Conservation (phyloP, 1,139 yeast genomes). For the Yamadazyma dushanensis region DNA sequence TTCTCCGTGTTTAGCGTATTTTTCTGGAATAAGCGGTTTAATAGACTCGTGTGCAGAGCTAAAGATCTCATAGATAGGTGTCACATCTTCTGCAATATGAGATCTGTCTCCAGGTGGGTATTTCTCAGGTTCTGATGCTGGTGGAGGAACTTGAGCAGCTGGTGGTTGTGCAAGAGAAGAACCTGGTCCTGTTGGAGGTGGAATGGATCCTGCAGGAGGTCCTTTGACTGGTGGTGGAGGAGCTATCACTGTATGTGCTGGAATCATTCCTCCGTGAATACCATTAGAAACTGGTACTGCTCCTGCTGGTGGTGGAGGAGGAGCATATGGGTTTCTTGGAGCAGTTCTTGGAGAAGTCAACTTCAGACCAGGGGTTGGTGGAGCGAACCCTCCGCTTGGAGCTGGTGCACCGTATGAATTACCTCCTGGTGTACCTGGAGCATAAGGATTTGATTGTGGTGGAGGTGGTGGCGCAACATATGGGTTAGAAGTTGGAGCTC, state of each 20-base stretch:
- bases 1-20: conserved; percentile 67
- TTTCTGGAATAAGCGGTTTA: conserved; percentile 75
- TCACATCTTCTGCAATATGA: conserved; percentile 61
- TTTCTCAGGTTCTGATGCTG: conserved; percentile 23
- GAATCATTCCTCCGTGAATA: conserved; percentile 17
- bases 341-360: conserved; percentile 11
- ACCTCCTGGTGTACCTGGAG: conserved; percentile 14
- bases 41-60: conserved; percentile 56
- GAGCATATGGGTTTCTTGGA: conserved; percentile 41
- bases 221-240: conserved; percentile 25
- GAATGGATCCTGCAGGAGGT: conserved; percentile 19
- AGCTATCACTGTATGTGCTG: conserved; percentile 19
- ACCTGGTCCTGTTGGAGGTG: conserved; percentile 16
- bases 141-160: conserved; percentile 19
- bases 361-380: conserved; percentile 2
- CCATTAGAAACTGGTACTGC: conserved; percentile 31
- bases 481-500: conserved; percentile 17
- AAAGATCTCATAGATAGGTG: conserved; percentile 61
- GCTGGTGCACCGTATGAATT: conserved; percentile 14
- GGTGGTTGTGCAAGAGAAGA: conserved; percentile 20
- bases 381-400: too few species aligned
- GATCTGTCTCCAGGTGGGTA: conserved; percentile 71
- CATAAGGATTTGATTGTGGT: conserved; percentile 1
- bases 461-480: conserved; percentile 14
- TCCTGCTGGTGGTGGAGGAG: conserved; percentile 22